Percentiles rank a stretch among this genome's conserved stretches.
These are phyloP conservation scores for Penicillium mononematosum DNA, from an alignment of 495 filamentous ascomycete genomes.

Conservation along the genomic window DNA sequence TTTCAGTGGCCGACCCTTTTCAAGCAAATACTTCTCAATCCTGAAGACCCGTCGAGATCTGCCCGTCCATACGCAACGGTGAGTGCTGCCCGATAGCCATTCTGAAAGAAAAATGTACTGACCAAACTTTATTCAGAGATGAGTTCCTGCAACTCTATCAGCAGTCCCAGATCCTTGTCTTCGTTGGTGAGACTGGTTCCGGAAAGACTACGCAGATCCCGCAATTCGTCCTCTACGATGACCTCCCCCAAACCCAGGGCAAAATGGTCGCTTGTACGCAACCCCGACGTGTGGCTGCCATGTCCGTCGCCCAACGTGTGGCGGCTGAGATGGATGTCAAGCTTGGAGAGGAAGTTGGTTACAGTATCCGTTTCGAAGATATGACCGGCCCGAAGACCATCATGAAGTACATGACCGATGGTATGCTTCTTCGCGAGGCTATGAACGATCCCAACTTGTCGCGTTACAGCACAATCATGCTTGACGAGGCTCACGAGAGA, in stretches of 20 bases:
- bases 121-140: conserved; percentile 52
- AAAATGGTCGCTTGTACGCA: conserved; percentile 98
- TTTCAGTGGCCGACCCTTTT: conserved; percentile 74
- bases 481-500: conserved; percentile 97
- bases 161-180: conserved; percentile 89
- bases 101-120: conserved; percentile 2
- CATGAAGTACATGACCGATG: conserved; percentile 99
- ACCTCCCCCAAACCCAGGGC: conserved; percentile 76
- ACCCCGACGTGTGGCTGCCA: conserved; percentile 94
- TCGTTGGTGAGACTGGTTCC: conserved; percentile 98
- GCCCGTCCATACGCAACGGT: conserved; percentile 88
- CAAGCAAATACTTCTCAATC: conserved; percentile 84
- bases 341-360: conserved; percentile 94
- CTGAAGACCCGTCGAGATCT: conserved; percentile 78
- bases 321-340: conserved; percentile 94
- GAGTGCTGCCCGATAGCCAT: conserved; percentile 20
- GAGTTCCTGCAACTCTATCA: conserved; percentile 94
- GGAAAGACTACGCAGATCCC: conserved; percentile 99
- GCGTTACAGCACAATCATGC: conserved; percentile 95
- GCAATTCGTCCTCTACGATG: conserved; percentile 96
- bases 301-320: conserved; percentile 98
- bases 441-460: conserved; percentile 93
- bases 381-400: conserved; percentile 87
- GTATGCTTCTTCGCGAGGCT: conserved; percentile 96
- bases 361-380: conserved; percentile 99